Base-by-base conservation (phyloP, 2,329 filamentous ascomycete species). In the Phaeosphaeriaceae sp. region DNA sequence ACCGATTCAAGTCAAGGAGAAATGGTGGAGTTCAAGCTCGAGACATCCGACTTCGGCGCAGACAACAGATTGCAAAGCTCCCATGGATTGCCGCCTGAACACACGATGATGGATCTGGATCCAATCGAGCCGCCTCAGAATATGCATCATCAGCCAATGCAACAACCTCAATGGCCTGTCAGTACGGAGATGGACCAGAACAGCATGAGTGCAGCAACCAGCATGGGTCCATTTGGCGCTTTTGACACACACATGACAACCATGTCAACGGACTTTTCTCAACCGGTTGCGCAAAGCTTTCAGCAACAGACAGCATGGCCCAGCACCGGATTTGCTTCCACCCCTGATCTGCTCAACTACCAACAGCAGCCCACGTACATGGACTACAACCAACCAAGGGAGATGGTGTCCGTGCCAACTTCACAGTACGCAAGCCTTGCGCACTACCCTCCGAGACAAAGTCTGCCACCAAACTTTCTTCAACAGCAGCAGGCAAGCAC, bases 91-190 rank as follows among this genome's bases (percentile, higher is more conserved):
- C 57, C 70, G 36, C 56, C 72, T 7, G 74, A 76, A 24, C 63
- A 70, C 7, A 66, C 62, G 20, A 69, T 76, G 70, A 76, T 76
- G 74, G 74, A 76, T 21, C 62, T 76, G 21, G 74, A 76, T 52
- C 62, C 72, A 0, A 71, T 74, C 11, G 73, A 75, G n/a, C 61
- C 72, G 17, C 58, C 66, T 10, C 74, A 73, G 41, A 57, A 55
- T 22, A 69, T 75, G 63, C 72, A 75, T 15, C 68, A 71, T 19
- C 72, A 69, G 48, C 60, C 61, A 20, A 57, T 75, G 44, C 67
- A 72, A 47, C 68, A 70, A 51, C 57, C 61, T 17, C 71, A 73
- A 55, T 76, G 74, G 74, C 73, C 74, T 41, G 74, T 76, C 54
- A 73, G 66, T 52, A 65, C 63, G 24, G 71, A 75, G 27, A 75